A percentile compares a stretch with the other conserved stretches of the same genome.
These are phyloP conservation scores for Chlorella sp. DNA, from an alignment of 139 green algal genomes.

Conservation along the genomic window DNA sequence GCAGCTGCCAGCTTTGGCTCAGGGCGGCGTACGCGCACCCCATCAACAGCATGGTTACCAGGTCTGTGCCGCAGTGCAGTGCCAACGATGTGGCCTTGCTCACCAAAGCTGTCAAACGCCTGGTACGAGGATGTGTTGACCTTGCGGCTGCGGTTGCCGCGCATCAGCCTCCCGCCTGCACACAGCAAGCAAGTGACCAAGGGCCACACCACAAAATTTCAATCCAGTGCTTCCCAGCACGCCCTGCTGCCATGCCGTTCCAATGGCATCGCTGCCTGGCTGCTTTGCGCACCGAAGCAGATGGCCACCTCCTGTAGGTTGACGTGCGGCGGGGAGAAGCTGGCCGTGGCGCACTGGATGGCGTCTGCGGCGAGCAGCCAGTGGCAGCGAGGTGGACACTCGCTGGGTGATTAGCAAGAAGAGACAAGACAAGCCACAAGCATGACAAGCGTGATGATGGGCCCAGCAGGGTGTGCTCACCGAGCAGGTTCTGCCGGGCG, in stretches of 20 bases:
- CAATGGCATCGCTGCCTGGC: too few species aligned
- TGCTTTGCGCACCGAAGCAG: slow-evolving; percentile 59
- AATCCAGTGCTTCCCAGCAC: too few species aligned
- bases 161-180: slow-evolving; percentile 70
- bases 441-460: background rate
- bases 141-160: slow-evolving; percentile 78
- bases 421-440: too few species aligned
- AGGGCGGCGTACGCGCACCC: background rate
- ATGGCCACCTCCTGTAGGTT: slow-evolving; percentile 74
- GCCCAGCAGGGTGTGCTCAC: background rate
- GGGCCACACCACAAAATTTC: too few species aligned
- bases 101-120: slow-evolving; percentile 25
- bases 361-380: slow-evolving; percentile 33
- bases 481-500: slow-evolving; percentile 86
- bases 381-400: too few species aligned
- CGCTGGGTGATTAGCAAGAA: too few species aligned
- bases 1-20: background rate
- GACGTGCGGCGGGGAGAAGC: slow-evolving; percentile 57
- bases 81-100: too few species aligned
- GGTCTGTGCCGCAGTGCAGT: too few species aligned
- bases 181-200: too few species aligned
- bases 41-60: too few species aligned
- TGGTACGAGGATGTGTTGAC: slow-evolving; percentile 15
- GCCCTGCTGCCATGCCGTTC: too few species aligned
- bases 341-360: slow-evolving; percentile 60